Conservation (phyloP, 169 alveolate genomes). For the Plasmodium fragile region DNA sequence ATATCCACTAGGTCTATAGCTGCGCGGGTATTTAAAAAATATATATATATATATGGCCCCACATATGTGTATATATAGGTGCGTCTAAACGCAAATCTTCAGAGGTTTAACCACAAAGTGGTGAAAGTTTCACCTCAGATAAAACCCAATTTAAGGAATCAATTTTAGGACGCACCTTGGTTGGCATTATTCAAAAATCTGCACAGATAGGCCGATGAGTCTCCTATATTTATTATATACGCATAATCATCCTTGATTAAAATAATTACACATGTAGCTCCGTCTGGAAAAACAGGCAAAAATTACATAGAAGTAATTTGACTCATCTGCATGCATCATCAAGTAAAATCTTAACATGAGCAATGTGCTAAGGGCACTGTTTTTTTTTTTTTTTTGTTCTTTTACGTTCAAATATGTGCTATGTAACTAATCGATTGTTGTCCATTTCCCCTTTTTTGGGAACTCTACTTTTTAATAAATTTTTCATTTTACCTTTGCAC, state of each 20-base stretch:
- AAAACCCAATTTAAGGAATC: neutral
- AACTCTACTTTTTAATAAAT: neutral
- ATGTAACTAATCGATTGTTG: neutral
- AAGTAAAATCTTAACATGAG: neutral
- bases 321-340: slow-evolving; percentile 17
- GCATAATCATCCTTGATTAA: slow-evolving; percentile 79
- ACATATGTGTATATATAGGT: slow-evolving; percentile 11
- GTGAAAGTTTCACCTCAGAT: neutral
- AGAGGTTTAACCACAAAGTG: neutral
- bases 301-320: neutral
- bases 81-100: neutral
- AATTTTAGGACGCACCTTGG: slow-evolving; percentile 27
- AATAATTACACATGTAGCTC: slow-evolving; percentile 88
- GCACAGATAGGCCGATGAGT: slow-evolving; percentile 88
- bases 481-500: slow-evolving; percentile 39
- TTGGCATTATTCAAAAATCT: slow-evolving; percentile 62
- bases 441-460: neutral
- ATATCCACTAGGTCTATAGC: slow-evolving; percentile 95
- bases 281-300: slow-evolving; percentile 78
- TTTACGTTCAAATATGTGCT: neutral
- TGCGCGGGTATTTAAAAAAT: neutral
- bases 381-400: neutral
- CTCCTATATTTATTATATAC: slow-evolving; percentile 87
- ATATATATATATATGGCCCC: neutral
- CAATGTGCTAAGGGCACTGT: neutral